A percentile compares a stretch with the other conserved stretches of the same genome.
Evolutionary conservation across 345 rosid species (phyloP).

Genomic region (Sonneratia caseolaris): DNA sequence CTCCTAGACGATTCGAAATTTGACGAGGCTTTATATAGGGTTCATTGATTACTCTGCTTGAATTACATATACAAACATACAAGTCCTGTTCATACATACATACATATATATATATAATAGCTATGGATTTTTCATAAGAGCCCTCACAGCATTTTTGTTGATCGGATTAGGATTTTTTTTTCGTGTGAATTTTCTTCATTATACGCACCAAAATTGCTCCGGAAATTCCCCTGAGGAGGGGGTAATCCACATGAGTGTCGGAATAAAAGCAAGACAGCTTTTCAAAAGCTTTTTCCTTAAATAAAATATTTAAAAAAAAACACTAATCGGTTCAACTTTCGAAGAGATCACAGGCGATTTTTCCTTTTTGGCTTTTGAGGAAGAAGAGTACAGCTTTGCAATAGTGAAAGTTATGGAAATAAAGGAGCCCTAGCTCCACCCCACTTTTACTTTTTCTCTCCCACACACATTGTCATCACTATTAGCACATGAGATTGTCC

Average conservation of each 20-base stretch:
- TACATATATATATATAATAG: too few species aligned
- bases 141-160: too few species aligned
- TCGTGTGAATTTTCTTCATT: too few species aligned
- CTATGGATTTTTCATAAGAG: too few species aligned
- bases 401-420: not conserved
- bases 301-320: not conserved
- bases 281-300: not conserved
- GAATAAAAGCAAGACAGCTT: not conserved
- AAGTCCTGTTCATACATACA: too few species aligned
- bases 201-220: too few species aligned
- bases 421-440: not conserved
- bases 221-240: not conserved
- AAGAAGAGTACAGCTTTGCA: conserved; percentile 4
- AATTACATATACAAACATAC: too few species aligned
- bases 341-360: not conserved
- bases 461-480: not conserved
- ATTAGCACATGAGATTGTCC: not conserved
- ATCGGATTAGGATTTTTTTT: too few species aligned
- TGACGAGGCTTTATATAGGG: too few species aligned
- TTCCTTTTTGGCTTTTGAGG: not conserved
- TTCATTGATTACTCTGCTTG: too few species aligned
- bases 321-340: not conserved
- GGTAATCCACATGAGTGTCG: not conserved
- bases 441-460: not conserved
- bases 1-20: too few species aligned